phyloP scores from a whole-genome alignment of 306 rosid genomes.

The Hippophae tibetana region DNA sequence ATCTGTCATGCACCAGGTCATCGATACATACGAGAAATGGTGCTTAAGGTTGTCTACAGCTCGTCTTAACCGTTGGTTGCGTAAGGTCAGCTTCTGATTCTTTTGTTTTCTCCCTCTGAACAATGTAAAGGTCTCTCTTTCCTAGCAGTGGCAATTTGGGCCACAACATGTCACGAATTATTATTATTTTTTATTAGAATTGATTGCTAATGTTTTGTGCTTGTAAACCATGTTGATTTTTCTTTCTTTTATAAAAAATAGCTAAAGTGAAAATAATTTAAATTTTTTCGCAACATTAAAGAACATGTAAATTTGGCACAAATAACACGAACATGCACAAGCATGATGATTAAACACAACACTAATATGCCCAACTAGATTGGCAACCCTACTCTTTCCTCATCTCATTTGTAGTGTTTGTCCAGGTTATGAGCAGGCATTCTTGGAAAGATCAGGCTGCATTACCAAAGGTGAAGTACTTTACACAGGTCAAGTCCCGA shows the following conservation, averaged over 20 bases:
- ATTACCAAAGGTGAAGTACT: slow-evolving; percentile 79
- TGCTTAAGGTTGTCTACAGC: slow-evolving; percentile 76
- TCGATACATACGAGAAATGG: slow-evolving; percentile 82
- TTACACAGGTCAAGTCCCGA: slow-evolving; percentile 92
- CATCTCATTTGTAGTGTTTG: neutral
- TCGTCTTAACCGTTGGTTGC: slow-evolving; percentile 90
- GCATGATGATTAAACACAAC: no score
- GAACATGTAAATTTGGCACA: no score
- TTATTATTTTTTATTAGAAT: no score
- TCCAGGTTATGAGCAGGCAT: slow-evolving; percentile 94
- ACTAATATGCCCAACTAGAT: neutral
- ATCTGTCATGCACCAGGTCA: slow-evolving; percentile 53
- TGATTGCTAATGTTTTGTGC: no score
- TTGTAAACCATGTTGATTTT: no score
- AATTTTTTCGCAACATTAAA: no score
- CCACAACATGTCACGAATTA: no score
- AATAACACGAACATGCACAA: no score
- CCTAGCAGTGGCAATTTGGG: no score
- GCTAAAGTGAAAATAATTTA: no score
- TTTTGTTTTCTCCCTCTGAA: neutral
- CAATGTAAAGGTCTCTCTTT: neutral
- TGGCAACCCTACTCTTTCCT: slow-evolving; percentile 4
- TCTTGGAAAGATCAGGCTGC: slow-evolving; percentile 96
- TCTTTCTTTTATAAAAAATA: no score
- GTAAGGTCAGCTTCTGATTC: slow-evolving; percentile 41